Evolutionary conservation across 176 grass and related monocot species (phyloP).

Genomic region (Juncus inflexus): DNA sequence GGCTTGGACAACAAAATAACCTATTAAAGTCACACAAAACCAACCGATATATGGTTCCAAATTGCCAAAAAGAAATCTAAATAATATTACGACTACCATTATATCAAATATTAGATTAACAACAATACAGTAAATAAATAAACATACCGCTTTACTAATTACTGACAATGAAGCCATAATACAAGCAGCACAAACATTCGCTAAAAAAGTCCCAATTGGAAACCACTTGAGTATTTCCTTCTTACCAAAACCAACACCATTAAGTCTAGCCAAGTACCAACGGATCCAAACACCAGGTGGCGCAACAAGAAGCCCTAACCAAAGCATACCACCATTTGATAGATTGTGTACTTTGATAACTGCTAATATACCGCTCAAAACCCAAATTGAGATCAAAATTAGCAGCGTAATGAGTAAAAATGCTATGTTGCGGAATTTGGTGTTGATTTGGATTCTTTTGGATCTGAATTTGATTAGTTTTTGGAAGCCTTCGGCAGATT

Average conservation of each 20-base stretch:
- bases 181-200: conserved; percentile 77
- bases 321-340: conserved; percentile 45
- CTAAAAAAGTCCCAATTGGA: conserved; percentile 72
- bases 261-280: conserved; percentile 83
- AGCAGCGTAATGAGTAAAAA: conserved; percentile 43
- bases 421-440: conserved; percentile 27
- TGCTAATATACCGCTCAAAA: conserved; percentile 55
- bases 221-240: conserved; percentile 62
- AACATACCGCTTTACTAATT: conserved; percentile 59
- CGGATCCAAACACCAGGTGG: conserved; percentile 84
- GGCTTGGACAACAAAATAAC: too few relatives aligned
- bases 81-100: too few relatives aligned
- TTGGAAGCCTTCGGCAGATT: conserved; percentile 57
- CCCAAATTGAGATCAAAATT: conserved; percentile 52
- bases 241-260: conserved; percentile 68
- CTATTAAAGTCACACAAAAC: too few relatives aligned
- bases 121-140: too few relatives aligned
- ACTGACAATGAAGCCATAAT: conserved; percentile 67
- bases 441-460: conserved; percentile 48
- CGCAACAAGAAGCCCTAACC: conserved; percentile 68
- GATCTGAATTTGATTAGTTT: conserved; percentile 37
- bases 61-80: too few relatives aligned
- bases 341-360: conserved; percentile 43
- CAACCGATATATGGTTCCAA: too few relatives aligned
- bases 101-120: too few relatives aligned